Evolutionary conservation across 495 filamentous ascomycete species (phyloP), one percentile per base, ranked within the genome.

Genomic region (Penicillium macrosclerotiorum): DNA sequence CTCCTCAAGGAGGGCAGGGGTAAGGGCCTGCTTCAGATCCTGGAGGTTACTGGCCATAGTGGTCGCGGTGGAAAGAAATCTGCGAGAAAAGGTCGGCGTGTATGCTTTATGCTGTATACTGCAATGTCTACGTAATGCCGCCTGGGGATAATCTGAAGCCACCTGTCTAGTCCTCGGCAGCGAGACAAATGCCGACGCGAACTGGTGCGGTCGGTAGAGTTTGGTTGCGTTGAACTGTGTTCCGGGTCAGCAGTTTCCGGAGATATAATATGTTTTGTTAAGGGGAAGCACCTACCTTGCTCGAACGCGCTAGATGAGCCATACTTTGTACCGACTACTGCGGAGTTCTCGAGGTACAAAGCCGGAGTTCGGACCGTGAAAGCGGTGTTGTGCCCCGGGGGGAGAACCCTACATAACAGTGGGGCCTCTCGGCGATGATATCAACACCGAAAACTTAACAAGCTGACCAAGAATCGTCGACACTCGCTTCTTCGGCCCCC

Each of bases 1-100:
- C 6, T 57, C 37, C 5, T 47, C 37, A 3, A 63, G 50, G 17
- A 63, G 56, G 18, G 41, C 22, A 30, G 59, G 53, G 13, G 56
- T 57, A 17, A 63, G 42, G 7, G 45, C 50, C 37, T 55, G 41
- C 32, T 52, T 57, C 8, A 63, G 33, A 5, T 37, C 41, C 3
- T 50, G 13, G 12, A 17, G 8, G 3, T 12, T 20, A 18, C n/a
- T 38, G 4, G 31, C 16, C 45, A 55, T 57, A 9, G 9, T 20
- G 3, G 42, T 8, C 18, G 34, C 8, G 3, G 45, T 45, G 2
- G 52, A 46, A 17, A 52, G 43, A 20, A 55, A 47, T 23, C 6
- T n/a, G 31, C 33, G 45, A 22, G 33, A 38, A 4, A 13, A 2
- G 3, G 0, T n/a, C 19, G 17, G 30, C 13, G 4, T 1, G 6